Evolutionary conservation across 2,329 filamentous ascomycete genomes (phyloP).

Genomic region (Trichoderma sp.): DNA sequence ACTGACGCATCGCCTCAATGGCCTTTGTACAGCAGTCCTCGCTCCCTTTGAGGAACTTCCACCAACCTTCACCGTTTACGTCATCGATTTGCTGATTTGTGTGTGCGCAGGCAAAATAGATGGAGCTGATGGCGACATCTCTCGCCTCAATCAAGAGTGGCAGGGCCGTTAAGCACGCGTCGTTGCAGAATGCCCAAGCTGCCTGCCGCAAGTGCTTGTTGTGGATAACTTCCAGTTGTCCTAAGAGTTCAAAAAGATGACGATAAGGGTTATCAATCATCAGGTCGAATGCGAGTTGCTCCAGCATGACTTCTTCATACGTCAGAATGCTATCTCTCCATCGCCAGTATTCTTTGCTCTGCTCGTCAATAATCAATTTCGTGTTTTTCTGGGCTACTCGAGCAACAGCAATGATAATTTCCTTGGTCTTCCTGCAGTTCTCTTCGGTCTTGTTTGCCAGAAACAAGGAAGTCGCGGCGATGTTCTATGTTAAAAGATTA

Average conservation of each 20-base stretch:
- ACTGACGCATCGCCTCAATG: slow-evolving; percentile 72
- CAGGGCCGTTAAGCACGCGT: slow-evolving; percentile 79
- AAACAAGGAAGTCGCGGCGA: slow-evolving; percentile 88
- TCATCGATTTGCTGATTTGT: slow-evolving; percentile 75
- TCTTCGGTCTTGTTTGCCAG: slow-evolving; percentile 97
- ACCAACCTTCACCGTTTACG: slow-evolving; percentile 77
- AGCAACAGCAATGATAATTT: slow-evolving; percentile 89
- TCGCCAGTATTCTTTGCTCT: slow-evolving; percentile 97
- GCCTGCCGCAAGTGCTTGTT: slow-evolving; percentile 81
- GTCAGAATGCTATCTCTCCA: slow-evolving; percentile 93
- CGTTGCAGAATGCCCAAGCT: slow-evolving; percentile 92
- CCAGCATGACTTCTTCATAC: slow-evolving; percentile 89
- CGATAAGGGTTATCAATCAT: slow-evolving; percentile 87
- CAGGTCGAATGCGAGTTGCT: slow-evolving; percentile 89
- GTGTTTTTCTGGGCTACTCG: slow-evolving; percentile 94
- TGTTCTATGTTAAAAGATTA: slow-evolving; percentile 51
- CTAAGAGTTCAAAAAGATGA: slow-evolving; percentile 76
- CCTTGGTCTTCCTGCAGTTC: slow-evolving; percentile 92
- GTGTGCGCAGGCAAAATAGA: slow-evolving; percentile 83
- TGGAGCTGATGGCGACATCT: slow-evolving; percentile 78
- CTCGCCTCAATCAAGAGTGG: slow-evolving; percentile 77
- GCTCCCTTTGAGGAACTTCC: slow-evolving; percentile 72
- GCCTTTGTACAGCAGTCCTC: slow-evolving; percentile 69
- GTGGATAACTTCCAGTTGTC: slow-evolving; percentile 69
- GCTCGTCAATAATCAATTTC: slow-evolving; percentile 87